Base-by-base conservation (phyloP, 2,329 filamentous ascomycete genomes). In the Didymella glomerata region DNA sequence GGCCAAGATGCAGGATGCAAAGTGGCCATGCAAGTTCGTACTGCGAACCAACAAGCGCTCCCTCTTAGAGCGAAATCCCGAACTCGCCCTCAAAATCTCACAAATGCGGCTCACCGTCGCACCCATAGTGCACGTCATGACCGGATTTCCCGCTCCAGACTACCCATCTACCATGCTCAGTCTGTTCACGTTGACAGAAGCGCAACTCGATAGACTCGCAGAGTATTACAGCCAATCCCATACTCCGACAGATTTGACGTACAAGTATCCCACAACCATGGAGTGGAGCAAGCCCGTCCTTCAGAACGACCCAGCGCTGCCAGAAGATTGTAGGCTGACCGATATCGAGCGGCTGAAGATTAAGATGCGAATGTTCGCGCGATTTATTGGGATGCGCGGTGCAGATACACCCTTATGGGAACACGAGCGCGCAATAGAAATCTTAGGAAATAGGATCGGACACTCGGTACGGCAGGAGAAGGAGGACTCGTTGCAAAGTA, bases 161-260 rank as follows among this genome's bases (percentile, higher is more conserved):
- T 93, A 90, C 74, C 90, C 90, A 1, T 69, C 72, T 20, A 90
- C 86, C 3, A 81, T 92, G 54, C 85, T 93, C 45, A 83, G 85
- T 72, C 91, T 90, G 78, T 91, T 89, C 84, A 86, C 92, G 30
- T 83, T 93, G 36, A 92, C 88, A 16, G 88, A 90, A 73, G 78
- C 78, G 28, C 83, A 93, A 77, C 86, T 92, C 54, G 90, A 93
- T 78, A 79, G 80, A 53, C 83, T 93, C 40, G 90, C 90, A 3
- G 80, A 83, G 65, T 91, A 90, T 77, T 93, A 92, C 80, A 88
- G 90, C 78, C 90, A 93, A 78, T 83, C 83, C 57, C 85, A 83
- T 0, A 86, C 85, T 71, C 74, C n/a, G 86, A 81, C 79, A 83
- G 84, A 2, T 6, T 51, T 68, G 11, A 67, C 62, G 4, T 65